phyloP scores from a whole-genome alignment of 2,329 filamentous ascomycete genomes.

The Tolypocladium ovalisporum region DNA sequence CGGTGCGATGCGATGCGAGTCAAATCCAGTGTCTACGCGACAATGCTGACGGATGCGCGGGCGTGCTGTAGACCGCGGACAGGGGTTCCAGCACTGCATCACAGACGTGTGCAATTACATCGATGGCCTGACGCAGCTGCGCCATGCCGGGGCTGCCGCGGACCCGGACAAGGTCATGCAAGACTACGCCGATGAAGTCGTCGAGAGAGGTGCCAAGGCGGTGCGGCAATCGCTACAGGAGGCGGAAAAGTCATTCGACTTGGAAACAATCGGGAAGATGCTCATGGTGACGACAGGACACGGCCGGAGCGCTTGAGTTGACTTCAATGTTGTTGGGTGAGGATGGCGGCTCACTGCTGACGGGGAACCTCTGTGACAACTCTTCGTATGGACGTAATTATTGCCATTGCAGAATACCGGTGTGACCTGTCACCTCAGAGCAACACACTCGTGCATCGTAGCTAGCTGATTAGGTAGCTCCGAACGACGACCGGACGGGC shows the following conservation, averaged over 20 bases:
- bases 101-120: slow-evolving; percentile 27
- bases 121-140: slow-evolving; percentile 14
- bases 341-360: not conserved
- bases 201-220: slow-evolving; percentile 20
- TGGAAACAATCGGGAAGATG: slow-evolving; percentile 17
- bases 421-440: not conserved
- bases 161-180: slow-evolving; percentile 8
- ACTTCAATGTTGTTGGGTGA: not conserved
- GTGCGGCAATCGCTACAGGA: slow-evolving; percentile 22
- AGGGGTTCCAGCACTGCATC: slow-evolving; percentile 32
- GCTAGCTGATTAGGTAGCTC: no score
- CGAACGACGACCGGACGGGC: no score
- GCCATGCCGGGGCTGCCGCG: slow-evolving; percentile 5
- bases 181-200: slow-evolving; percentile 20
- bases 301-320: slow-evolving; percentile 4
- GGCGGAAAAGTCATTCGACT: slow-evolving; percentile 17
- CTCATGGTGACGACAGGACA: slow-evolving; percentile 20
- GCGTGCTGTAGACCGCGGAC: slow-evolving; percentile 23
- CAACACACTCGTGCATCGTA: no score
- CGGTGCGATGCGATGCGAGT: not conserved
- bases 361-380: no score
- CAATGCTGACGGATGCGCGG: not conserved
- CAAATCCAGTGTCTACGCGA: not conserved
- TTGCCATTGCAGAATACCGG: not conserved
- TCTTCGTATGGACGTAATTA: no score